Base-by-base conservation (phyloP, 1,284 basidiomycete species). In the Ustilago cynodontis region DNA sequence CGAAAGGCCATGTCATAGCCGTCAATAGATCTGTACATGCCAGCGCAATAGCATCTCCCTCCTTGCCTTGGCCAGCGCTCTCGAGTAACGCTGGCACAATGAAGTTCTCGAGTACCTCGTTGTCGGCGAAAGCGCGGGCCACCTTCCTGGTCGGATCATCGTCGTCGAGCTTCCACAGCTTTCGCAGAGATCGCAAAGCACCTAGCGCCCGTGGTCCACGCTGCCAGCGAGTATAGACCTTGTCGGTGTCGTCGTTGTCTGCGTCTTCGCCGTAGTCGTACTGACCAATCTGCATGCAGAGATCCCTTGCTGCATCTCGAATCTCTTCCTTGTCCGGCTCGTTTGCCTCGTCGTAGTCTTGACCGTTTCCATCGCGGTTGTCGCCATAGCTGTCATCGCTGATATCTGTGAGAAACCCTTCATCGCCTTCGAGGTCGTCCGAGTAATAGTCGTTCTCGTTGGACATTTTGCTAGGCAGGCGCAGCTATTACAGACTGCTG, bases 1-100 rank as follows among this genome's bases (percentile, higher is more conserved):
- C 82, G 18, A 86, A 77, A 1, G 85, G 85, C 85, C 85, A 86
- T 0, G 85, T 86, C 52, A 86, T 67, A 1, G 84, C 80, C 8
- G 82, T 86, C 53, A 86, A 70, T n/a, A 86, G 68, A 51, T 86
- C 85, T 29, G 79, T 81, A 49, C 82, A 84, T 7, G 85, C 85
- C 1, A 86, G 64, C 2, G 85, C 84, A 57, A 85, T 83, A 37
- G 83, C 70, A 37, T 72, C 70, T n/a, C 70, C 70, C 37, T 72
- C 70, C 43, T 50, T 63, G 33, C 77, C 82, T 22, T 65, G 68
- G 50, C 83, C 82, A 0, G 80, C 85, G 16, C 77, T 77, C 51
- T 83, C 78, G 16, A 86, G 76, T 31, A 86, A 71, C 29, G 85
- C 82, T 5, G 84, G 85, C 3, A 86, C 66, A n/a, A 86, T 76